Conservation (phyloP, 2,329 filamentous ascomycete genomes). For the Balansia obtecta region DNA sequence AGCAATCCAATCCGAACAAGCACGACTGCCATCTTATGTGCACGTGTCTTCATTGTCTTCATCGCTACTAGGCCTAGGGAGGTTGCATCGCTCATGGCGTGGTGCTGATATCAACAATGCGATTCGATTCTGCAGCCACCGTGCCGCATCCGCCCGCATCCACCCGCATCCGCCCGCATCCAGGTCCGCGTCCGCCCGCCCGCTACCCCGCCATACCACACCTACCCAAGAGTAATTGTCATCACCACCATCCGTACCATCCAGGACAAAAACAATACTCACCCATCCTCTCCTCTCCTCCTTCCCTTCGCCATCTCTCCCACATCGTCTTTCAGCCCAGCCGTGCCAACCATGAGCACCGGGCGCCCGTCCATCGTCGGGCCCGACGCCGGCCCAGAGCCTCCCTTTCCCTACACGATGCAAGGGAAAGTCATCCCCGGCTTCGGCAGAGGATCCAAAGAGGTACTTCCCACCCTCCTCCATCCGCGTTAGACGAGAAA, state of each 20-base stretch:
- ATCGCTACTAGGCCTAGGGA: no score
- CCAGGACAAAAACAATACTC: neutral
- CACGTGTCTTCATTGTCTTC: no score
- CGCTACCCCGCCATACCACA: neutral
- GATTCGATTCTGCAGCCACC: no score
- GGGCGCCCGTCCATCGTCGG: slow-evolving; percentile 60
- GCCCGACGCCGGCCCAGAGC: slow-evolving; percentile 55
- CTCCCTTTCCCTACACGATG: slow-evolving; percentile 74
- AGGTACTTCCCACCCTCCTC: slow-evolving; percentile 39
- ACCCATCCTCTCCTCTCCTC: no score
- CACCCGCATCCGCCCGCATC: neutral
- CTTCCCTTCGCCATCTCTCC: no score
- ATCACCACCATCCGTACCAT: neutral
- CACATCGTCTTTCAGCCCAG: no score
- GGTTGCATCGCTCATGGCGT: neutral
- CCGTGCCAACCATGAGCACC: no score
- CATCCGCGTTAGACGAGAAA: neutral
- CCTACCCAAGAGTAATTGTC: neutral
- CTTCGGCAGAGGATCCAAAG: slow-evolving; percentile 87
- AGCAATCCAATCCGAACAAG: no score
- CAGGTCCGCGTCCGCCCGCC: no score
- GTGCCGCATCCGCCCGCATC: no score
- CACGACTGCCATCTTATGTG: no score
- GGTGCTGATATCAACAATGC: no score
- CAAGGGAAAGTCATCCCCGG: slow-evolving; percentile 82